Evolutionary conservation across 306 rosid genomes (phyloP).

Genomic region (Acacia crassicarpa): DNA sequence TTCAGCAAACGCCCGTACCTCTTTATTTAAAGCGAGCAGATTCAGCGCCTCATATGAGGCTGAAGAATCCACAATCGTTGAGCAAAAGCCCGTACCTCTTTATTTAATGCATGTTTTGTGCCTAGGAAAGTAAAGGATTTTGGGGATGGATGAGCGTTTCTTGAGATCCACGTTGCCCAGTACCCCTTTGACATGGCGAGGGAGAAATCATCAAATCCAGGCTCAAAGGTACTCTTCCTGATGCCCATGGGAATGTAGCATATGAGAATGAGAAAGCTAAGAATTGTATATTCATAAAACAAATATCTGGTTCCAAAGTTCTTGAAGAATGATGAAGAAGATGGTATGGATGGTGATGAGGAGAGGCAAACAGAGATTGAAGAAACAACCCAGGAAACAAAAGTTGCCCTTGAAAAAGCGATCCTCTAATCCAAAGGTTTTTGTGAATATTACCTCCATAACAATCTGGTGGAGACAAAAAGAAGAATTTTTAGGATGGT

Average conservation of each 20-base stretch:
- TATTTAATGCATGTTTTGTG: slow-evolving; percentile 72
- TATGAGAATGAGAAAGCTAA: slow-evolving; percentile 84
- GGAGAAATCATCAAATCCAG: slow-evolving; percentile 52
- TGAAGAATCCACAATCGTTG: too few relatives aligned
- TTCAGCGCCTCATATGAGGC: too few relatives aligned
- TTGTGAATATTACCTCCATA: slow-evolving; percentile 80
- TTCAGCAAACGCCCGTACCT: slow-evolving; percentile 59
- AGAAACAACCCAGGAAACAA: slow-evolving; percentile 71
- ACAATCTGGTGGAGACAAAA: slow-evolving; percentile 67
- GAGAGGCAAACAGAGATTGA: slow-evolving; percentile 65
- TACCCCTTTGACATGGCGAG: slow-evolving; percentile 90
- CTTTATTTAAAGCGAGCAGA: slow-evolving; percentile 74
- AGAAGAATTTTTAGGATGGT: slow-evolving; percentile 87
- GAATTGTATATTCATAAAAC: slow-evolving; percentile 74
- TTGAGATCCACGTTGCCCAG: slow-evolving; percentile 84
- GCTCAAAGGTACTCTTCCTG: slow-evolving; percentile 70
- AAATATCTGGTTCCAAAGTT: slow-evolving; percentile 66
- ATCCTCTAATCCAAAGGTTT: slow-evolving; percentile 60
- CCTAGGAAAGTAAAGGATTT: slow-evolving; percentile 87
- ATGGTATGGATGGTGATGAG: slow-evolving; percentile 64
- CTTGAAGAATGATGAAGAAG: too few relatives aligned
- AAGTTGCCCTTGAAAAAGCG: slow-evolving; percentile 80
- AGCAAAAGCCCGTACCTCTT: too few relatives aligned
- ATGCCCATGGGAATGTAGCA: slow-evolving; percentile 70
- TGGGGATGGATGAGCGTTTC: slow-evolving; percentile 90